These are phyloP conservation scores for Microsporum ferrugineum DNA, from an alignment of 2,329 filamentous ascomycete genomes.

Conservation along the genomic window DNA sequence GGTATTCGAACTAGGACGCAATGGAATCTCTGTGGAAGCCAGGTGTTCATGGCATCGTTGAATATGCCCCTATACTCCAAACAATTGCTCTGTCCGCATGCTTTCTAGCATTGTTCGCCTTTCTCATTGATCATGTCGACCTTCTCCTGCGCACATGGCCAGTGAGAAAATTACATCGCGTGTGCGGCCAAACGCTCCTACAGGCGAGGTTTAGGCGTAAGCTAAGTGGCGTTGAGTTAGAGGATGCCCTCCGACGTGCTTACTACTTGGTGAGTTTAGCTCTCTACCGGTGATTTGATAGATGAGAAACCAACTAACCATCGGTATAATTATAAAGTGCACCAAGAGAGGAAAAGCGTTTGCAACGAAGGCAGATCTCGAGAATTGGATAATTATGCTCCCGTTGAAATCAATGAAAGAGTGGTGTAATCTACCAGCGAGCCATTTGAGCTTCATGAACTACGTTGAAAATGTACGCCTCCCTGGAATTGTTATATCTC, in stretches of 20 bases:
- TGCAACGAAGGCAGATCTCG: neutral
- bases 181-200: neutral
- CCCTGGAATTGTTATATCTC: neutral
- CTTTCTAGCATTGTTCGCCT: neutral
- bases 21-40: neutral
- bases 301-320: neutral
- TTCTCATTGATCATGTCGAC: neutral
- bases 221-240: neutral
- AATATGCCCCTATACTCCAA: neutral
- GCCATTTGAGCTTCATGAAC: neutral
- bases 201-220: neutral
- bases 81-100: neutral
- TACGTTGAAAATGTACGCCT: neutral
- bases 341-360: constrained; percentile 1
- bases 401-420: neutral
- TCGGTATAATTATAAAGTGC: neutral
- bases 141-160: neutral
- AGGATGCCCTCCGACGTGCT: neutral
- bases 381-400: neutral
- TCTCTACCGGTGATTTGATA: neutral
- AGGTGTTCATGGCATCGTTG: neutral
- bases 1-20: too few relatives aligned
- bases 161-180: neutral
- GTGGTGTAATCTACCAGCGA: neutral
- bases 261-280: neutral